Base-by-base conservation (phyloP, 495 filamentous ascomycete species). In the Cryomyces minteri region DNA sequence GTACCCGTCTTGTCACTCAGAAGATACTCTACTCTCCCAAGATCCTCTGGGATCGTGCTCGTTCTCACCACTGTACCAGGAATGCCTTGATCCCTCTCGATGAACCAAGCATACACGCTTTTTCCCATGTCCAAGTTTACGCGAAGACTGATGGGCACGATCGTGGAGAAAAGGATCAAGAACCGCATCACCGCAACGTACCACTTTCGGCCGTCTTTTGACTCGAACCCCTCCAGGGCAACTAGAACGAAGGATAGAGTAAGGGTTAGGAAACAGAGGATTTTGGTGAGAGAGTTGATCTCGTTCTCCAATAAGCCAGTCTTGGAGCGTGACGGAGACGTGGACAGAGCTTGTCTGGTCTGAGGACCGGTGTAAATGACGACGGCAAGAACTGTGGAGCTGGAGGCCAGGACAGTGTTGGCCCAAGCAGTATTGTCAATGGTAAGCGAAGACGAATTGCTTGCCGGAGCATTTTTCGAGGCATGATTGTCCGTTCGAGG, bases 371-470 rank as follows among this genome's bases (percentile, higher is more conserved):
- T 96, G 58, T 96, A 99, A 29, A 96, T 70, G 40, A 99, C 80
- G 1, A 82, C 84, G 4, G 88, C 88, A 18, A 88, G 70, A 0
- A 86, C 88, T 5, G 77, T 81, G 1, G 80, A 86, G 58, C 88
- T 90, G 4, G 85, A 93, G 2, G 92, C 92, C 44, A 99, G 79
- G 31, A 99, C 82, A 4, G 92, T 99, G 54, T 96, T 99, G 11
- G 88, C 86, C 92, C 92, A 99, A 4, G 92, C 88, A 8, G 92
- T 99, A 56, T 96, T 95, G 63, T 99, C 92, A 49, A 96, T 94
- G 4, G 75, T 83, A 37, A 99, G 67, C 1, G 88, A 77, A 5
- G 47, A 11, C 11, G 44, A n/a, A 33, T 40, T 47, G 12, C 18
- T 50, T 37, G 9, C 32, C 29, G 4, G 28, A 9, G 8, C 28